phyloP scores from a whole-genome alignment of 1,284 basidiomycete genomes.

The Coriolopsis trogii region DNA sequence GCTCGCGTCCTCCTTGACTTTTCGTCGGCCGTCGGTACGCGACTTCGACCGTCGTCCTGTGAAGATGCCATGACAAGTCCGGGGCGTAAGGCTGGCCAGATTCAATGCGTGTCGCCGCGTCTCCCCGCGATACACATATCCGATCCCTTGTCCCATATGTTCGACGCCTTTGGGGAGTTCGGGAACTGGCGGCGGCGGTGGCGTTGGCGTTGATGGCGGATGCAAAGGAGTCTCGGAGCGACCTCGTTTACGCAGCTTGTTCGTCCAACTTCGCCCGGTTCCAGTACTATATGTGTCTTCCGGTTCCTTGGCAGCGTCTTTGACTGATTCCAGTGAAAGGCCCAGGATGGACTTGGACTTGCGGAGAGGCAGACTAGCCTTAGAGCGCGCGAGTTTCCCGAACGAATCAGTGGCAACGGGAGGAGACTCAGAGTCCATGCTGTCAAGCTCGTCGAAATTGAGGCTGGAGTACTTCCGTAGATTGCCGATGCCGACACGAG shows the following conservation, averaged over 20 bases:
- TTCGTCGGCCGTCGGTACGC: conserved; percentile 17
- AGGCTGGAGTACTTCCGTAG: conserved; percentile 36
- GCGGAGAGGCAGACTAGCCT: conserved; percentile 7
- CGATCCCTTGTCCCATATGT: conserved; percentile 58
- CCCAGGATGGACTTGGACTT: conserved; percentile 25
- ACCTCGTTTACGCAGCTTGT: conserved; percentile 43
- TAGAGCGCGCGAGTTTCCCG: conserved; percentile 9
- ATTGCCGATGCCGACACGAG: conserved; percentile 21
- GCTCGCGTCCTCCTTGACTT: not conserved
- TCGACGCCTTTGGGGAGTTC: conserved; percentile 49
- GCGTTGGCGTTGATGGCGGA: conserved; percentile 19
- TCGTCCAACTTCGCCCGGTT: conserved; percentile 32
- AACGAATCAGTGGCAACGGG: conserved; percentile 3
- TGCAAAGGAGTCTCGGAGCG: conserved; percentile 30
- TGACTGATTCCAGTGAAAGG: conserved; percentile 34
- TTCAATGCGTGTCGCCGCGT: conserved; percentile 21
- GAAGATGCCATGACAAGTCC: conserved; percentile 29
- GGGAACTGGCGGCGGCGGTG: not conserved
- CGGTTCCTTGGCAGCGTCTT: conserved; percentile 21
- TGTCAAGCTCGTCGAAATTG: conserved; percentile 37
- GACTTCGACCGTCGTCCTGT: conserved; percentile 15
- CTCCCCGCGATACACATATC: conserved; percentile 42
- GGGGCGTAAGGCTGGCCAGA: conserved; percentile 26
- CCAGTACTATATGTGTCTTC: conserved; percentile 11
- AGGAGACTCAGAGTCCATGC: conserved; percentile 28